Evolutionary conservation across 257 asterid genomes (phyloP).

Genomic region (Marsdenia floribunda): DNA sequence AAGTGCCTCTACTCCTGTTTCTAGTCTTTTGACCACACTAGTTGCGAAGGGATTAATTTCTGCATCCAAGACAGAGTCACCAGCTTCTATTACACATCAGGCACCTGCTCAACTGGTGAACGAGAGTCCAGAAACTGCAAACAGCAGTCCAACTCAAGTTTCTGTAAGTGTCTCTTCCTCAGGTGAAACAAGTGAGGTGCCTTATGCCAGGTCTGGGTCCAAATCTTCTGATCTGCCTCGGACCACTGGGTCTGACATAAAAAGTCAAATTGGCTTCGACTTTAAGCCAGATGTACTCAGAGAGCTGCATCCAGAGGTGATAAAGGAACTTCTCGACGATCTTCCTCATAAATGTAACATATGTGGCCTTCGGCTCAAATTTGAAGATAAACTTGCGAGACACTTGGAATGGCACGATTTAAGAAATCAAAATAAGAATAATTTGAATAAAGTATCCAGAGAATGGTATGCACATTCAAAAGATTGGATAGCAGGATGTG

Average conservation of each 20-base stretch:
- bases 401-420: conserved; percentile 81
- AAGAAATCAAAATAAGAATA: conserved; percentile 31
- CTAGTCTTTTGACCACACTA: conserved; percentile 73
- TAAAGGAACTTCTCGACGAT: conserved; percentile 53
- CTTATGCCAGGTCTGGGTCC: conserved; percentile 25
- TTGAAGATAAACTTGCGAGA: conserved; percentile 51
- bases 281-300: conserved; percentile 63
- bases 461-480: conserved; percentile 54
- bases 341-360: conserved; percentile 54
- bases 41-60: conserved; percentile 78
- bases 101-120: conserved; percentile 33
- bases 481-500: conserved; percentile 50
- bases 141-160: conserved; percentile 29
- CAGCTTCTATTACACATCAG: conserved; percentile 25
- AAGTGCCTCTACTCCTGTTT: conserved; percentile 57
- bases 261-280: conserved; percentile 58
- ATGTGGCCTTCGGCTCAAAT: conserved; percentile 62
- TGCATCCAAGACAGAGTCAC: conserved; percentile 44
- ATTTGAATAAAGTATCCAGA: conserved; percentile 39
- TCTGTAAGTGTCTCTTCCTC: conserved; percentile 28
- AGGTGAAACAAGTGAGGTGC: conserved; percentile 19
- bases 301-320: conserved; percentile 52
- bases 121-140: conserved; percentile 33
- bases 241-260: conserved; percentile 29
- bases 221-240: conserved; percentile 25